phyloP scores from a whole-genome alignment of 345 rosid genomes.

The Atalantia buxifolia region DNA sequence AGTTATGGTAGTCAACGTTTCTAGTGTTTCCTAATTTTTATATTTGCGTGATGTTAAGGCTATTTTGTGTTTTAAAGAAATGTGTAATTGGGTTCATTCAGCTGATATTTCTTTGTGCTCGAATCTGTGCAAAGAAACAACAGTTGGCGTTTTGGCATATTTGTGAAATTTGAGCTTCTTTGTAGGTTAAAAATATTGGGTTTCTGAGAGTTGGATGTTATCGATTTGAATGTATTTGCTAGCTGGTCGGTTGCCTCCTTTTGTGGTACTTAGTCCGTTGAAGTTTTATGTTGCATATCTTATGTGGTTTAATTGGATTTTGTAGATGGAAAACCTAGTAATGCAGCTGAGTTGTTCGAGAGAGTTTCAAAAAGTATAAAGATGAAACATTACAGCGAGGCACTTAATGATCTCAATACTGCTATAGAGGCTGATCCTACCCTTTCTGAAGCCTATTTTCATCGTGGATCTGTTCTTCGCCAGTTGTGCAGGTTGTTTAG shows the following conservation, averaged over 20 bases:
- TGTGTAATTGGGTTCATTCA: neutral
- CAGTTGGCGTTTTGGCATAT: neutral
- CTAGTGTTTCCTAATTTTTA: neutral
- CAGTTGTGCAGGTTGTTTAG: slow-evolving; percentile 75
- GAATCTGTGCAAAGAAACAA: neutral
- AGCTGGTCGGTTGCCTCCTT: neutral
- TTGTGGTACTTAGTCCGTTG: neutral
- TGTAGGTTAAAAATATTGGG: neutral
- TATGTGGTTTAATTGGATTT: neutral
- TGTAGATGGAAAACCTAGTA: slow-evolving; percentile 60
- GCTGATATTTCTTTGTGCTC: neutral
- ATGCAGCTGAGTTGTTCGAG: slow-evolving; percentile 67
- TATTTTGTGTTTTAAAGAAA: neutral
- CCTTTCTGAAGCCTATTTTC: slow-evolving; percentile 83
- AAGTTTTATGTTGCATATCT: neutral
- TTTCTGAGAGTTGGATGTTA: neutral
- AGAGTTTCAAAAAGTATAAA: slow-evolving; percentile 78
- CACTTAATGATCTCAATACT: slow-evolving; percentile 85
- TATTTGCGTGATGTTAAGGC: neutral
- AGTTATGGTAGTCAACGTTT: neutral
- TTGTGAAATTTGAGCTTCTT: neutral
- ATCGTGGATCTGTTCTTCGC: slow-evolving; percentile 76
- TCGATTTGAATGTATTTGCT: neutral
- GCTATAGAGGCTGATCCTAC: slow-evolving; percentile 91
- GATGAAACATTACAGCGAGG: slow-evolving; percentile 78